phyloP scores from a whole-genome alignment of 129 eudicot genomes.

The Mikania micrantha region DNA sequence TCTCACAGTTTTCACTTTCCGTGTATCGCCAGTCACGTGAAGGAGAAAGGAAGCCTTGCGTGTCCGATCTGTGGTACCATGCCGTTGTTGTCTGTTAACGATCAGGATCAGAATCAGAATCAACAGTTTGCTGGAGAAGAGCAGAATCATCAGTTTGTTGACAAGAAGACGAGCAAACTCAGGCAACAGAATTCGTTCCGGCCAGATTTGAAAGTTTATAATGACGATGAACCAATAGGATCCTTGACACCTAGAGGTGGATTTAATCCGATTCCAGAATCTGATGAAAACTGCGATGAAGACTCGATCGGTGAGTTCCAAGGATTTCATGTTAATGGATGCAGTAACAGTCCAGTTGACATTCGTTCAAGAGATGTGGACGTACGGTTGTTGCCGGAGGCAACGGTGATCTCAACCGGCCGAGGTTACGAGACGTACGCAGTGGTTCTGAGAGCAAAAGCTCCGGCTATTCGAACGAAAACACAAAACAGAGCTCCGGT shows the following conservation, averaged over 20 bases:
- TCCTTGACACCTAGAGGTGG: constrained; percentile 52
- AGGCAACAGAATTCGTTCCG: constrained; percentile 19
- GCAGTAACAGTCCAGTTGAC: constrained; percentile 10
- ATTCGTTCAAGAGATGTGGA: constrained; percentile 26
- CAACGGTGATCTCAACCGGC: constrained; percentile 54
- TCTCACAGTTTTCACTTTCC: constrained; percentile 84
- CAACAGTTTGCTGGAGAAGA: not conserved
- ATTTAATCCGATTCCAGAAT: constrained; percentile 81
- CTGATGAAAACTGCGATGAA: constrained; percentile 54
- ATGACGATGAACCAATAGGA: constrained; percentile 83
- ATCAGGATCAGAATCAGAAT: constrained; percentile 14
- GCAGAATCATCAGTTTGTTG: not conserved
- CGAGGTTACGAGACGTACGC: constrained; percentile 56
- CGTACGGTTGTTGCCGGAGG: constrained; percentile 46
- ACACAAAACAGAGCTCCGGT: constrained; percentile 53
- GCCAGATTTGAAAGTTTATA: constrained; percentile 60
- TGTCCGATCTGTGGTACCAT: constrained; percentile 65
- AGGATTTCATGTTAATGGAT: constrained; percentile 38
- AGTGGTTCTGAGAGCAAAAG: constrained; percentile 36
- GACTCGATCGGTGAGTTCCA: constrained; percentile 43
- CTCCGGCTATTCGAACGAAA: constrained; percentile 39
- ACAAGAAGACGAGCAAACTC: constrained; percentile 13
- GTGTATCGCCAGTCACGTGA: constrained; percentile 60
- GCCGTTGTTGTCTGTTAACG: constrained; percentile 38
- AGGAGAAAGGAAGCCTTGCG: constrained; percentile 34